A percentile compares a stretch with the other conserved stretches of the same genome.
Evolutionary conservation across 1,284 basidiomycete genomes (phyloP).

Genomic region (Ustilago hordei): DNA sequence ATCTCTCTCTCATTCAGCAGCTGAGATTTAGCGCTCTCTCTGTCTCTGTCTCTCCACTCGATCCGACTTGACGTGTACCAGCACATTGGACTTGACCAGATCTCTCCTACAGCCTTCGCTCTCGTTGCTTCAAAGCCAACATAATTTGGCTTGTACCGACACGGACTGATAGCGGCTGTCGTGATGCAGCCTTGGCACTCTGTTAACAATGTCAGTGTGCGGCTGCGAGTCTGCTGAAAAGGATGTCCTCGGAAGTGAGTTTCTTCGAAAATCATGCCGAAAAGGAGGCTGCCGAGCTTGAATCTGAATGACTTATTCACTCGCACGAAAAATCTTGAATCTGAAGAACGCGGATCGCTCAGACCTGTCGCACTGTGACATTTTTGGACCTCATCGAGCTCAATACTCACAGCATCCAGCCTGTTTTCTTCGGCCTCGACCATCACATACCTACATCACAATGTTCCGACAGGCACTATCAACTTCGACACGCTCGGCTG

Average conservation of each 20-base stretch:
- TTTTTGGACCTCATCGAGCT: constrained; percentile 12
- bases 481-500: constrained; percentile 32
- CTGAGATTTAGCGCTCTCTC: not conserved
- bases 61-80: not conserved
- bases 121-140: not conserved
- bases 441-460: constrained; percentile 12
- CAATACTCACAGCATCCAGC: constrained; percentile 8
- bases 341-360: constrained; percentile 25
- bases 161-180: not conserved
- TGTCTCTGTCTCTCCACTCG: not conserved
- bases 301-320: not conserved
- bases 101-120: not conserved
- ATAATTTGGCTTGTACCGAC: not conserved
- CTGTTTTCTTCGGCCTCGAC: not conserved
- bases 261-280: not conserved
- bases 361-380: constrained; percentile 25
- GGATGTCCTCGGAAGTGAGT: not conserved
- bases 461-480: constrained; percentile 48
- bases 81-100: not conserved
- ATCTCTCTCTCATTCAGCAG: not conserved
- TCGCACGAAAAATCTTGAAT: constrained; percentile 19
- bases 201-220: constrained; percentile 5
- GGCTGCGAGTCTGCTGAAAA: not conserved
- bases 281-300: not conserved
- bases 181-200: not conserved